Conservation (phyloP, 495 filamentous ascomycete species). For the Neohortaea acidophila region DNA sequence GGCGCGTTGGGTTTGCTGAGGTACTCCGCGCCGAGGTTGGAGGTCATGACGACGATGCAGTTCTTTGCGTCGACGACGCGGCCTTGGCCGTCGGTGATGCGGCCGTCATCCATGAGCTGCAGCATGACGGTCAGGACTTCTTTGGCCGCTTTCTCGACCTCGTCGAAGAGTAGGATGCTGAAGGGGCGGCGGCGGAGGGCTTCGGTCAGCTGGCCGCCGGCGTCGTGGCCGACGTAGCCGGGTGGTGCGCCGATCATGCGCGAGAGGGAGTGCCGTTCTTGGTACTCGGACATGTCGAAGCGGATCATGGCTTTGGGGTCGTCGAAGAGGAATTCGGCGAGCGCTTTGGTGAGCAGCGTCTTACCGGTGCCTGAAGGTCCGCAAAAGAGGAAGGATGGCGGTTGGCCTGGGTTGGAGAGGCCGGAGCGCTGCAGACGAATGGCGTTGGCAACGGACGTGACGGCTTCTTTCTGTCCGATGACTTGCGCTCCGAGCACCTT, state of each 20-base stretch:
- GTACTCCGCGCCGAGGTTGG: slow-evolving; percentile 87
- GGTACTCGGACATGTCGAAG: slow-evolving; percentile 99
- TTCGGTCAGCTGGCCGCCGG: slow-evolving; percentile 91
- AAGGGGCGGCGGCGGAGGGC: slow-evolving; percentile 83
- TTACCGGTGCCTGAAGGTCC: slow-evolving; percentile 97
- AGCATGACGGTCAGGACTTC: slow-evolving; percentile 92
- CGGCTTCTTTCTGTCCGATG: slow-evolving; percentile 89
- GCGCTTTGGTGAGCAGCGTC: slow-evolving; percentile 86
- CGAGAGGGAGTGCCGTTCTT: slow-evolving; percentile 88
- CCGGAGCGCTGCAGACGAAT: slow-evolving; percentile 90
- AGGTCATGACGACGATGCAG: slow-evolving; percentile 98
- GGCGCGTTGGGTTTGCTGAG: slow-evolving; percentile 60
- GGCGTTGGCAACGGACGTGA: slow-evolving; percentile 81
- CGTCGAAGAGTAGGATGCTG: slow-evolving; percentile 94
- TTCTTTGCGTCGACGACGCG: slow-evolving; percentile 87
- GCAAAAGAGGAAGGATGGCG: slow-evolving; percentile 95
- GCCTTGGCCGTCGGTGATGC: slow-evolving; percentile 95
- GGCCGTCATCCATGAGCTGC: slow-evolving; percentile 97
- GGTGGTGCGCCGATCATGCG: slow-evolving; percentile 97
- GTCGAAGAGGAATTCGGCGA: slow-evolving; percentile 96
- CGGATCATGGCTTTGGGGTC: slow-evolving; percentile 96
- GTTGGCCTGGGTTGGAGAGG: slow-evolving; percentile 85
- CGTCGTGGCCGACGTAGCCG: slow-evolving; percentile 92
- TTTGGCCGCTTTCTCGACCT: slow-evolving; percentile 96
- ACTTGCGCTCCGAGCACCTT: slow-evolving; percentile 65